These are phyloP conservation scores for Calocera viscosa DNA, from an alignment of 768 basidiomycete species.

Conservation along the genomic window DNA sequence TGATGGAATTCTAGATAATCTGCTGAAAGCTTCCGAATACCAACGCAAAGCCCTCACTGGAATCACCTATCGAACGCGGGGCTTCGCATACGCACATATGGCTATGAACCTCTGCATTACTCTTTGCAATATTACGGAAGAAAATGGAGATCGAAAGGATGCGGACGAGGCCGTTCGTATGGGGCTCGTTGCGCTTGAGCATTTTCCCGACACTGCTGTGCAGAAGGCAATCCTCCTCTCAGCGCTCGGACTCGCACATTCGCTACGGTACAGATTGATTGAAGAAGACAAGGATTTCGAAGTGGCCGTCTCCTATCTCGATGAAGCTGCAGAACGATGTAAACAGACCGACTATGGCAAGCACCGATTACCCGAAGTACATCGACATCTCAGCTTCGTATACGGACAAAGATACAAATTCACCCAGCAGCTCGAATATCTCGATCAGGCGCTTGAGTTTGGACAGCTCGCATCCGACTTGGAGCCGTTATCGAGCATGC, in stretches of 20 bases:
- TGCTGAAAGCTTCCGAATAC: no score
- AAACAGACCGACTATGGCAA: no score
- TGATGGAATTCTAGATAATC: no score
- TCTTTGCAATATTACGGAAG: neutral
- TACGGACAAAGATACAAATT: conserved; percentile 4
- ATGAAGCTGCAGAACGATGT: neutral
- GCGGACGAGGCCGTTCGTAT: neutral
- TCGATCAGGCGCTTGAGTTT: conserved; percentile 21
- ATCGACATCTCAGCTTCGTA: no score
- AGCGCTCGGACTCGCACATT: neutral
- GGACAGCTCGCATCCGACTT: conserved; percentile 10
- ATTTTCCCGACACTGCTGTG: neutral
- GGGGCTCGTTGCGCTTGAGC: neutral
- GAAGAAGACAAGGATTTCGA: neutral
- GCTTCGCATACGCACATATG: neutral
- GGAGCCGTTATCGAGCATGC: no score
- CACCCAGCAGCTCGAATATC: conserved; percentile 19
- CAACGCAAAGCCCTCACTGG: no score
- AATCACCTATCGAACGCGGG: neutral
- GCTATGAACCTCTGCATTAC: neutral
- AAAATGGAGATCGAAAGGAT: neutral
- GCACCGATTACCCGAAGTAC: no score
- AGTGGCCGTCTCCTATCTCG: neutral
- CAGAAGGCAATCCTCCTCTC: neutral
- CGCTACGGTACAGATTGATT: neutral